phyloP scores from a whole-genome alignment of 441 rosid species.

The Gossypium laxum region DNA sequence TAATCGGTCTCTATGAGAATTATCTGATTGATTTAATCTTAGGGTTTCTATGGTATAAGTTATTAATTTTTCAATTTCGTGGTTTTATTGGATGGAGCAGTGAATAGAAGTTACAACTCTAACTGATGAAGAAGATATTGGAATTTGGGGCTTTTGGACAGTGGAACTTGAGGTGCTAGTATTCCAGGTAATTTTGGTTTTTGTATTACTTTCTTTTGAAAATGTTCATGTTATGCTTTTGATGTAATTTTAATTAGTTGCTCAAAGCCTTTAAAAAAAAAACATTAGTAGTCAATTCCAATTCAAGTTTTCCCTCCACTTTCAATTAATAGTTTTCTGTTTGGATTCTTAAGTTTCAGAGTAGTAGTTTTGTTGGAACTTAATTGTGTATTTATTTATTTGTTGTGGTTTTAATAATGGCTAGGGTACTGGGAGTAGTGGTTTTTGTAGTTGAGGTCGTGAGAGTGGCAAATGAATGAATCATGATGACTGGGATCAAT shows the following conservation, averaged over 20 bases:
- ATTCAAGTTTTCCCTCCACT: background rate
- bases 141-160: background rate
- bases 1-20: background rate
- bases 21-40: background rate
- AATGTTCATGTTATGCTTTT: background rate
- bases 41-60: constrained; percentile 3
- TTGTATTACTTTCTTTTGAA: background rate
- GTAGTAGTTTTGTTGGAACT: background rate
- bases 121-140: constrained; percentile 5
- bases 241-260: background rate
- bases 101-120: background rate
- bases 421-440: constrained; percentile 18
- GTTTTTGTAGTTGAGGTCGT: constrained; percentile 12
- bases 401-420: constrained; percentile 13
- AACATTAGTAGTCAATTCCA: background rate
- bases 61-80: background rate
- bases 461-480: constrained; percentile 39
- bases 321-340: background rate
- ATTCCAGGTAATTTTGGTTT: constrained; percentile 14
- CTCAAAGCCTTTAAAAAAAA: background rate
- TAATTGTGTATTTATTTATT: background rate
- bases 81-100: constrained; percentile 8
- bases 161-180: background rate
- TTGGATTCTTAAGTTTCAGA: background rate
- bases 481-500: constrained; percentile 42